Evolutionary conservation across 2,329 filamentous ascomycete genomes (phyloP), one percentile per base, ranked within the genome.

Genomic region (Apiospora malaysiana): DNA sequence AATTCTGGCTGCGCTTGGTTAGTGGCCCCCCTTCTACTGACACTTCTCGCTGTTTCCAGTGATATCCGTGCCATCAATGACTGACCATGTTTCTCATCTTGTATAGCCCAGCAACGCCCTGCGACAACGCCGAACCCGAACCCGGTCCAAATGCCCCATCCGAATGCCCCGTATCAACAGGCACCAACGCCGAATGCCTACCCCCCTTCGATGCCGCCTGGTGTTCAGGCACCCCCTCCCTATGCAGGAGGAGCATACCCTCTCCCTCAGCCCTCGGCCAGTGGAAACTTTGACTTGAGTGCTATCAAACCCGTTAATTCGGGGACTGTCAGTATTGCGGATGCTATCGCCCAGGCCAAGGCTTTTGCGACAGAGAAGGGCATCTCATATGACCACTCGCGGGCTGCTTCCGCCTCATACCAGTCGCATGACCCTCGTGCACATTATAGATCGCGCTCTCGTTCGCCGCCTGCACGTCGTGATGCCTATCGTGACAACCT

Each of bases 291-390:
- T 73, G 94, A 97, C 78, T 83, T 97, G 69, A 95, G 92, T 82
- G 87, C 89, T 70, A 93, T 96, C 78, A 92, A 93, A 77, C 94
- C 94, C 5, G 88, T 92, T 70, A 94, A 88, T 79, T 93, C 93
- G 42, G 94, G 94, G 71, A 94, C 92, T 25, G 91, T 97, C 76
- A 95, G 91, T 81, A 91, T 97, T 74, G 89, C 92, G 71, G 94
- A 97, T 80, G 93, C 94, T 67, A 91, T 97, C 76, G 93, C 94
- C 49, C 94, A 94, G 80, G 94, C 94, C 66, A 93, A 93, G 79
- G 92, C 91, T 56, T 93, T 93, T 80, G 93, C 94, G 51, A 90
- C 92, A 42, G 92, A 95, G 79, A 93, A 94, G 78, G 93, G 93
- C 72, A 85, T 94, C 45, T 83, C 87, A 47, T 91, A 91, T 79